These are phyloP conservation scores for Leccinum subgranulosum DNA, from an alignment of 768 basidiomycete species.

Conservation along the genomic window DNA sequence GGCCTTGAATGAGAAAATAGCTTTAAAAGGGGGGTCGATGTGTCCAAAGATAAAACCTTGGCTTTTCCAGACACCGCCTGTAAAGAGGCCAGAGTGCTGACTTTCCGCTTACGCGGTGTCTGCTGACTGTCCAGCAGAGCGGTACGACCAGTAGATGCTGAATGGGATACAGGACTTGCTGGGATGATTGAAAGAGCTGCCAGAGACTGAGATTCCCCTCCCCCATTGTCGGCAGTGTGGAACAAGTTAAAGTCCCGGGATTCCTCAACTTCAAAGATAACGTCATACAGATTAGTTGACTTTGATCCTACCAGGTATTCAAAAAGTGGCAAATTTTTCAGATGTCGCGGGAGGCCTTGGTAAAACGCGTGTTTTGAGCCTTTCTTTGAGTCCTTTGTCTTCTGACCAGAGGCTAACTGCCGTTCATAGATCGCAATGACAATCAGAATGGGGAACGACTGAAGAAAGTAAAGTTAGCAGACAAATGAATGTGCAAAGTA, in stretches of 20 bases:
- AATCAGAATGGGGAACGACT: conserved; percentile 77
- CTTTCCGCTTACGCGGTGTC: conserved; percentile 22
- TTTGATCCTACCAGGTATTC: conserved; percentile 75
- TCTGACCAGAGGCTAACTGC: conserved; percentile 50
- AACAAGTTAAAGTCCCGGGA: conserved; percentile 48
- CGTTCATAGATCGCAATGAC: conserved; percentile 80
- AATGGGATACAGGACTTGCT: conserved; percentile 10
- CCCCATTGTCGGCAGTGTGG: conserved; percentile 47
- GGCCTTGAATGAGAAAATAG: conserved; percentile 26
- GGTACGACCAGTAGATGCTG: neutral
- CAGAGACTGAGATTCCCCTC: conserved; percentile 9
- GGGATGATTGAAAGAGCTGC: conserved; percentile 7
- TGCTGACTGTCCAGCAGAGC: conserved; percentile 9
- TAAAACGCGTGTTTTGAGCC: conserved; percentile 56
- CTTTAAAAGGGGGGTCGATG: conserved; percentile 24
- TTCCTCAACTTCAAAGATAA: conserved; percentile 72
- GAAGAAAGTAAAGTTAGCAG: neutral
- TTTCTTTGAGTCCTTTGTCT: conserved; percentile 48
- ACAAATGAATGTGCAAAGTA: neutral
- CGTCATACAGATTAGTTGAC: conserved; percentile 66
- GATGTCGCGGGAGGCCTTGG: conserved; percentile 62
- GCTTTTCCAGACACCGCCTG: conserved; percentile 30
- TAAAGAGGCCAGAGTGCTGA: conserved; percentile 25
- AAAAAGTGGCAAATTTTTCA: conserved; percentile 71
- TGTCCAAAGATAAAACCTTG: conserved; percentile 28